Evolutionary conservation across 345 rosid genomes (phyloP).

Genomic region (Acer negundo): DNA sequence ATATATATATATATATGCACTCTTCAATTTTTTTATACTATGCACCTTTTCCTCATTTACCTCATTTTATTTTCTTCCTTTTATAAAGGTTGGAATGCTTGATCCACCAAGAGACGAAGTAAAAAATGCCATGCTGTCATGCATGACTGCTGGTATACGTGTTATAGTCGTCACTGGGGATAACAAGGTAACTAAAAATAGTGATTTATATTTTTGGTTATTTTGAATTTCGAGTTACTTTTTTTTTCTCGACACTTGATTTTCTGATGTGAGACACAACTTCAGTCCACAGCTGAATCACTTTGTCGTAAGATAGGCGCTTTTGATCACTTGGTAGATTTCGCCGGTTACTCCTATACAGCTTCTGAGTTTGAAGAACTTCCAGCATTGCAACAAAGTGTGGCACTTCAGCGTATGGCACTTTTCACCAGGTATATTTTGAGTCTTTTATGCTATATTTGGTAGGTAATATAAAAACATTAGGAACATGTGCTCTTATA

Average conservation of each 20-base stretch:
- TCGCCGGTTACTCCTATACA: slow-evolving; percentile 79
- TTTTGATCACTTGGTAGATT: slow-evolving; percentile 84
- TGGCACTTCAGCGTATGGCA: slow-evolving; percentile 88
- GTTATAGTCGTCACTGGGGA: slow-evolving; percentile 99
- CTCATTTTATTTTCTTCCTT: background rate
- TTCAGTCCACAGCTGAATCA: slow-evolving; percentile 97
- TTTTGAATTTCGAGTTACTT: slow-evolving; percentile 2
- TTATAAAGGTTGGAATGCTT: slow-evolving; percentile 92
- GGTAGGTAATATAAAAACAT: no score
- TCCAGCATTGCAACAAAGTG: slow-evolving; percentile 81
- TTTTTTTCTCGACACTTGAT: slow-evolving; percentile 14
- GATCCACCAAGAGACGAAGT: slow-evolving; percentile 99
- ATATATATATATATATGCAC: background rate
- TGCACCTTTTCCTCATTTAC: slow-evolving; percentile 5
- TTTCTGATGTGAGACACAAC: slow-evolving; percentile 31
- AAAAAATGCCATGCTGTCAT: slow-evolving; percentile 88
- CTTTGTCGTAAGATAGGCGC: slow-evolving; percentile 95
- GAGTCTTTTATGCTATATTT: slow-evolving; percentile 5
- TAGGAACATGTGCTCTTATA: slow-evolving; percentile 10
- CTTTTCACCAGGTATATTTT: slow-evolving; percentile 75
- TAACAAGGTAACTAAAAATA: slow-evolving; percentile 69
- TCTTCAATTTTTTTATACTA: background rate
- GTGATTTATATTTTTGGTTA: slow-evolving; percentile 9
- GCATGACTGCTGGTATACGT: slow-evolving; percentile 99
- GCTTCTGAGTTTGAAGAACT: slow-evolving; percentile 97